A percentile compares a stretch with the other conserved stretches of the same genome.
phyloP scores from a whole-genome alignment of 192 early-diverging fungal species.

The Backusella tarrabulga region DNA sequence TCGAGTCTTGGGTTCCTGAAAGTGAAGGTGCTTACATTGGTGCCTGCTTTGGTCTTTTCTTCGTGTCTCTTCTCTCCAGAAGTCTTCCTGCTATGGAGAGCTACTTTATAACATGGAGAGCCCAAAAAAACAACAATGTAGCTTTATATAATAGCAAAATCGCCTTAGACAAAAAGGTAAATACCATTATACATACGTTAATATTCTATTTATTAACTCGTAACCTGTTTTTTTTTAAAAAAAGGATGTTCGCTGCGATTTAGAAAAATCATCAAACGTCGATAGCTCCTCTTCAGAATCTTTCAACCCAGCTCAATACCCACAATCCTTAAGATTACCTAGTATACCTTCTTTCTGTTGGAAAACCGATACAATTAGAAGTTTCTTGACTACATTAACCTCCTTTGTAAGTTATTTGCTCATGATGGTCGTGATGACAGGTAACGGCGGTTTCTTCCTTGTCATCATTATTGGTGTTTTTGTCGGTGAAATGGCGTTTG shows the following conservation, averaged over 20 bases:
- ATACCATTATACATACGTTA: background rate
- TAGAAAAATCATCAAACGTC: constrained; percentile 11
- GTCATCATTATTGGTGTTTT: constrained; percentile 46
- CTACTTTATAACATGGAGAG: constrained; percentile 40
- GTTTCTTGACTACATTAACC: constrained; percentile 35
- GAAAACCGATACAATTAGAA: constrained; percentile 42
- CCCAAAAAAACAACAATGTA: constrained; percentile 26
- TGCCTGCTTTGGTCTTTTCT: constrained; percentile 43
- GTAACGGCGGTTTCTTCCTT: constrained; percentile 49
- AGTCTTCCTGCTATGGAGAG: constrained; percentile 40
- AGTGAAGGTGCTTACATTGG: constrained; percentile 48
- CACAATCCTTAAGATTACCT: constrained; percentile 23
- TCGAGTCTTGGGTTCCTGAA: constrained; percentile 37
- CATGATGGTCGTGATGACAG: constrained; percentile 56
- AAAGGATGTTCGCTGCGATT: background rate
- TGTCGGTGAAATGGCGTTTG: constrained; percentile 53
- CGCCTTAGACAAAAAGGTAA: background rate
- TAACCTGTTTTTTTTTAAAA: background rate
- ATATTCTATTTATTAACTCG: background rate
- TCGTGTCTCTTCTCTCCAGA: constrained; percentile 43
- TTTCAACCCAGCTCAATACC: background rate
- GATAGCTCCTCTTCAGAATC: background rate
- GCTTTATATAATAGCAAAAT: background rate
- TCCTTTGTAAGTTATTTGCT: constrained; percentile 45
- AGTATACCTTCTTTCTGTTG: constrained; percentile 44